These are phyloP conservation scores for Pythium apleroticum DNA, from an alignment of 352 stramenopile genomes.

Conservation along the genomic window DNA sequence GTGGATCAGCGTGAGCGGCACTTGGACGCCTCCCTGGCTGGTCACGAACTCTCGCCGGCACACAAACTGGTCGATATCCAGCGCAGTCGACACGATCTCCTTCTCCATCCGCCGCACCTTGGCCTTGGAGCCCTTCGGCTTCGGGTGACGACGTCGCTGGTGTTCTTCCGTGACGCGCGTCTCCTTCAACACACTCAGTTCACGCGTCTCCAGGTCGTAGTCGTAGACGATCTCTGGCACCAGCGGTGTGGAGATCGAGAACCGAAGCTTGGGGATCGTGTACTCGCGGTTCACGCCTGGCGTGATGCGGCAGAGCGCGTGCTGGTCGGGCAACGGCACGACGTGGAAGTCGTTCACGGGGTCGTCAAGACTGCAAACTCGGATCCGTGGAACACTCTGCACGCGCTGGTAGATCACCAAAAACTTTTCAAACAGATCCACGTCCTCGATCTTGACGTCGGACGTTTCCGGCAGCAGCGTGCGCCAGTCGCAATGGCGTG, in stretches of 20 bases:
- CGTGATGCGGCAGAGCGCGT: conserved; percentile 57
- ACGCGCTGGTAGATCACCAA: conserved; percentile 84
- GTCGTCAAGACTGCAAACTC: conserved; percentile 61
- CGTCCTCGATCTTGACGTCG: conserved; percentile 87
- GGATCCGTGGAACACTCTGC: conserved; percentile 66
- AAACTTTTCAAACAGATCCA: conserved; percentile 81
- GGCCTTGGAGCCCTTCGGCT: conserved; percentile 1
- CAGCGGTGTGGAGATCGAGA: conserved; percentile 72
- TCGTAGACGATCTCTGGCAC: conserved; percentile 79
- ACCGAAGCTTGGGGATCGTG: conserved; percentile 51
- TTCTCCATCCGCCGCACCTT: background rate
- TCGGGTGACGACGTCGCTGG: conserved; percentile 9
- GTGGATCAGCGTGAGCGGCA: conserved; percentile 82
- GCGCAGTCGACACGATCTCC: background rate
- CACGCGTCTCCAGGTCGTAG: conserved; percentile 59
- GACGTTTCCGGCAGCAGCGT: conserved; percentile 51
- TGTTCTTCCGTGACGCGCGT: conserved; percentile 24
- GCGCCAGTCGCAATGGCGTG: conserved; percentile 30
- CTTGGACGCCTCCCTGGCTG: conserved; percentile 32
- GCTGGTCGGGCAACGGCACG: conserved; percentile 55
- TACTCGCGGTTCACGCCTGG: conserved; percentile 86
- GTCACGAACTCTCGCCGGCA: conserved; percentile 28
- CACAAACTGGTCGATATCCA: conserved; percentile 20
- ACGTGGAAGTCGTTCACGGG: conserved; percentile 31
- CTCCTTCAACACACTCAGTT: conserved; percentile 58